A percentile compares a stretch with the other conserved stretches of the same genome.
Conservation (phyloP, 768 basidiomycete species). For the Lactarius vividus region DNA sequence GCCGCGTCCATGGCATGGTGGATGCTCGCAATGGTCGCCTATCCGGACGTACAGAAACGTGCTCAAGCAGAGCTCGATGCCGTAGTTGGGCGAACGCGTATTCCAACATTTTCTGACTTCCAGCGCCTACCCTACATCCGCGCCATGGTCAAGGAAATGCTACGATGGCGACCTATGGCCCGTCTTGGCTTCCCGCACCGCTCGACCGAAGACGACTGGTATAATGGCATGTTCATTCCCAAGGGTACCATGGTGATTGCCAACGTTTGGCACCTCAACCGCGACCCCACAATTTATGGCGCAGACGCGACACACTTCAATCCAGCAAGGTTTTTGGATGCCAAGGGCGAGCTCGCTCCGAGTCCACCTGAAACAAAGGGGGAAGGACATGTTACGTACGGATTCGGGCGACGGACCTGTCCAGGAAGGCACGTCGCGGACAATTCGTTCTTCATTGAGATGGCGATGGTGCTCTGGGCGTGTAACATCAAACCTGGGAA, state of each 20-base stretch:
- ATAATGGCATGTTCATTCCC: conserved; percentile 35
- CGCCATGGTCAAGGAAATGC: conserved; percentile 24
- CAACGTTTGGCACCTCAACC: conserved; percentile 32
- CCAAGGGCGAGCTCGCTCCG: conserved; percentile 22
- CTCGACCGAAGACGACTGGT: conserved; percentile 31
- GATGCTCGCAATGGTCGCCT: conserved; percentile 11
- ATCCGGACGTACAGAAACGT: conserved; percentile 4
- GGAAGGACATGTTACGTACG: conserved; percentile 18
- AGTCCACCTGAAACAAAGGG: conserved; percentile 27
- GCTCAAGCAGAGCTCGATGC: conserved; percentile 18
- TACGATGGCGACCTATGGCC: conserved; percentile 15
- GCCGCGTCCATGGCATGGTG: conserved; percentile 8
- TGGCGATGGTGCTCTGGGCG: conserved; percentile 33
- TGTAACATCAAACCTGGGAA: conserved; percentile 17
- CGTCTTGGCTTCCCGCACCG: conserved; percentile 26
- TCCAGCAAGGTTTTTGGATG: conserved; percentile 31
- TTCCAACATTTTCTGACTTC: conserved; percentile 19
- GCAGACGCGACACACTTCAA: conserved; percentile 27
- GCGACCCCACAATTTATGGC: conserved; percentile 31
- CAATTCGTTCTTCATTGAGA: conserved; percentile 34
- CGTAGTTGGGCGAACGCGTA: conserved; percentile 17
- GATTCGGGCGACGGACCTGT: conserved; percentile 30
- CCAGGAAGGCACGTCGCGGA: conserved; percentile 24
- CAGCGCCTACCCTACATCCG: conserved; percentile 20
- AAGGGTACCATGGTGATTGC: conserved; percentile 36